Percentiles rank a stretch among this genome's conserved stretches.
Evolutionary conservation across 345 rosid genomes (phyloP).

Genomic region (Eutrema heterophyllum): DNA sequence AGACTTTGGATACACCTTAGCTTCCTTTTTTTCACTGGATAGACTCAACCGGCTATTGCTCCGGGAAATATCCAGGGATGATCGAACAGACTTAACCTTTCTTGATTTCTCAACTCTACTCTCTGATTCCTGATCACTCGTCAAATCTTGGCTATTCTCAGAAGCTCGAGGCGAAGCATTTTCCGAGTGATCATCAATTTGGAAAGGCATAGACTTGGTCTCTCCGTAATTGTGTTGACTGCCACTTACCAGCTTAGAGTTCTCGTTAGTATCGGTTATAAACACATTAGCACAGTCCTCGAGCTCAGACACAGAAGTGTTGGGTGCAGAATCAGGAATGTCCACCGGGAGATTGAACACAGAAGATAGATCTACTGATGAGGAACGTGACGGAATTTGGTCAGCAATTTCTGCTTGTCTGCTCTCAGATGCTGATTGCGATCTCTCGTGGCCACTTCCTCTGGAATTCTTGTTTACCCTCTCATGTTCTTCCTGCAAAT

Average conservation of each 20-base stretch:
- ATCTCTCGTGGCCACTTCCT: slow-evolving; percentile 34
- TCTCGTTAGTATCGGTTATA: not conserved
- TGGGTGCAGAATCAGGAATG: slow-evolving; percentile 20
- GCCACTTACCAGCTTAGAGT: not conserved
- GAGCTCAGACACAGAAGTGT: slow-evolving; percentile 2
- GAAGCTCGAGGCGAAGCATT: slow-evolving; percentile 24
- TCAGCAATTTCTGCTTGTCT: not conserved
- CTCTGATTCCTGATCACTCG: slow-evolving; percentile 26
- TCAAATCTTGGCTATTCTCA: slow-evolving; percentile 20
- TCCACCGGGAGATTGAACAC: slow-evolving; percentile 26
- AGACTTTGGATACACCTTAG: slow-evolving; percentile 48
- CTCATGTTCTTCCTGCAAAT: slow-evolving; percentile 52
- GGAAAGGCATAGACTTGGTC: slow-evolving; percentile 14
- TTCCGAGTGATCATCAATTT: slow-evolving; percentile 8
- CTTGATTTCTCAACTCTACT: slow-evolving; percentile 44
- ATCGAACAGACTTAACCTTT: slow-evolving; percentile 74
- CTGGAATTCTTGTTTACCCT: slow-evolving; percentile 19
- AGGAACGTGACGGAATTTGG: slow-evolving; percentile 21
- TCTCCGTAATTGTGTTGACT: not conserved
- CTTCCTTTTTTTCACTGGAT: slow-evolving; percentile 41
- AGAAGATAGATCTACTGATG: slow-evolving; percentile 27
- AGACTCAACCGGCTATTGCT: slow-evolving; percentile 36
- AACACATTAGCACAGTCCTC: slow-evolving; percentile 15
- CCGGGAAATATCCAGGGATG: slow-evolving; percentile 47
- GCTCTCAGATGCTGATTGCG: slow-evolving; percentile 26